Evolutionary conservation across 2,329 filamentous ascomycete genomes (phyloP).

Genomic region (Trichothecium roseum): DNA sequence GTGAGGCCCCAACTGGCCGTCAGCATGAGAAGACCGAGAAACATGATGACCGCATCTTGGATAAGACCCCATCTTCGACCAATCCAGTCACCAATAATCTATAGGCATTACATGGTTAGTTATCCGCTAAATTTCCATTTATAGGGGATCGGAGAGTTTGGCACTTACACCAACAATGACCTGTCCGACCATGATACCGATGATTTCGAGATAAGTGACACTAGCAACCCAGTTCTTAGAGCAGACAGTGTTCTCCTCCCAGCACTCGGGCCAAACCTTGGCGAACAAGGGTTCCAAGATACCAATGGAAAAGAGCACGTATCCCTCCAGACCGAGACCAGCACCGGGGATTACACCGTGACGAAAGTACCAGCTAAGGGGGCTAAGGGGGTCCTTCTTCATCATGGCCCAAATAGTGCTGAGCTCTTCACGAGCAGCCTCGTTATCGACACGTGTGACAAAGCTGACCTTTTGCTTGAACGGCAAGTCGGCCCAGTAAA

Average conservation of each 20-base stretch:
- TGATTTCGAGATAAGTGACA: slow-evolving; percentile 85
- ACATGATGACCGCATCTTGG: slow-evolving; percentile 90
- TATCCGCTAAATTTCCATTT: not conserved
- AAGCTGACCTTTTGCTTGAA: slow-evolving; percentile 61
- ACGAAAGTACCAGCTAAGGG: slow-evolving; percentile 75
- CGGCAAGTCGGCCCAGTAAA: slow-evolving; percentile 88
- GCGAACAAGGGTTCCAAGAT: slow-evolving; percentile 79
- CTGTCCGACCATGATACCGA: slow-evolving; percentile 92
- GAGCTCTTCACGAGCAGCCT: slow-evolving; percentile 61
- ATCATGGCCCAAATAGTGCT: slow-evolving; percentile 62
- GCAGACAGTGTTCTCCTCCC: slow-evolving; percentile 58
- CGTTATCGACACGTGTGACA: slow-evolving; percentile 60
- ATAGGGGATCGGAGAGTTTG: not conserved
- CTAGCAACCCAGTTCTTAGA: slow-evolving; percentile 70
- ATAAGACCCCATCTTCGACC: slow-evolving; percentile 93
- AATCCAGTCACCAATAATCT: slow-evolving; percentile 59
- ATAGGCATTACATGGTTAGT: slow-evolving; percentile 9
- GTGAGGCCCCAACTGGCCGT: slow-evolving; percentile 82
- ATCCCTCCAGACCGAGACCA: slow-evolving; percentile 86
- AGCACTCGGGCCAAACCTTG: slow-evolving; percentile 68
- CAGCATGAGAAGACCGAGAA: slow-evolving; percentile 82
- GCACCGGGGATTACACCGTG: slow-evolving; percentile 90
- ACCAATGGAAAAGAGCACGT: slow-evolving; percentile 93
- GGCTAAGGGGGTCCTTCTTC: slow-evolving; percentile 76
- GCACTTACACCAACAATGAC: slow-evolving; percentile 66